These are phyloP conservation scores for Adansonia gregorii DNA, from an alignment of 441 rosid genomes.

Conservation along the genomic window DNA sequence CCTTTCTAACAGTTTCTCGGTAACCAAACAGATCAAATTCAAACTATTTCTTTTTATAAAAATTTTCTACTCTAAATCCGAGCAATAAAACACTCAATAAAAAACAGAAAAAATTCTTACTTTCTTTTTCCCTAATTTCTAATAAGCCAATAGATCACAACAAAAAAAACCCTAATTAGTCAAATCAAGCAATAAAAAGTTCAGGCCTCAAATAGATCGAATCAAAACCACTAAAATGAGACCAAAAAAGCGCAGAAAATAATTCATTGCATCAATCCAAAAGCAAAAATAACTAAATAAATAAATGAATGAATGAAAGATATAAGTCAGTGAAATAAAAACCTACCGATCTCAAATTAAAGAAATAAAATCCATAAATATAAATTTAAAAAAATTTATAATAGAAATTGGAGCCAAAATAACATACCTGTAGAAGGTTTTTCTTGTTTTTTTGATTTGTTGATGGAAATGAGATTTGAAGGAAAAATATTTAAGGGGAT, in stretches of 20 bases:
- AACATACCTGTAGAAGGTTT: constrained; percentile 27
- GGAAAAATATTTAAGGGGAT: background rate
- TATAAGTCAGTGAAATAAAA: background rate
- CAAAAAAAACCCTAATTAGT: background rate
- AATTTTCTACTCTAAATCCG: no score
- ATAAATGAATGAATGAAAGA: background rate
- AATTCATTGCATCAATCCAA: background rate
- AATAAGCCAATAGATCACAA: no score
- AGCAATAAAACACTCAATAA: no score
- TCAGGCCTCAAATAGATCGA: constrained; percentile 34
- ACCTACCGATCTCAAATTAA: constrained; percentile 26
- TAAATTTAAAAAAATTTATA: background rate
- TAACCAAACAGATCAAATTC: no score
- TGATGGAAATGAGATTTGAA: background rate
- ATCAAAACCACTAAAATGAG: constrained; percentile 3
- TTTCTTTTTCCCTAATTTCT: no score
- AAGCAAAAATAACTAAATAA: background rate
- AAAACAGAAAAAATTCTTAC: no score
- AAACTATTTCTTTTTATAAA: no score
- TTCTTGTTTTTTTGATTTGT: background rate
- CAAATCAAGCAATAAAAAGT: constrained; percentile 13
- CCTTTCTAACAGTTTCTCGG: no score
- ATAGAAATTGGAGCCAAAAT: background rate
- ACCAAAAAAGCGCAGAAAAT: background rate
- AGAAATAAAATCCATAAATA: background rate